A percentile compares a stretch with the other conserved stretches of the same genome.
These are phyloP conservation scores for Periglandula ipomoeae DNA, from an alignment of 2,329 filamentous ascomycete species.

Conservation along the genomic window DNA sequence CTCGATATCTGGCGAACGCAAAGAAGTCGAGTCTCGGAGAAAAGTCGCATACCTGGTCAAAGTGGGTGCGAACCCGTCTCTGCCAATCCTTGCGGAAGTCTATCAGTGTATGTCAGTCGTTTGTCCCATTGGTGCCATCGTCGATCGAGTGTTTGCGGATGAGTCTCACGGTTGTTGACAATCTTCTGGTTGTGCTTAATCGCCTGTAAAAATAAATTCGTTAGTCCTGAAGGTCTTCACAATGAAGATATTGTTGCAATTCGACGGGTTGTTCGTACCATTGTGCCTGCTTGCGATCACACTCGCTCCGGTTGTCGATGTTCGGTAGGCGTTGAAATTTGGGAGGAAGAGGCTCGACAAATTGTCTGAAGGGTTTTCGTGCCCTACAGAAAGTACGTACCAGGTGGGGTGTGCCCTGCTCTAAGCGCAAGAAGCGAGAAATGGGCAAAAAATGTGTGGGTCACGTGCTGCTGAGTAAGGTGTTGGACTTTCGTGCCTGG, in stretches of 20 bases:
- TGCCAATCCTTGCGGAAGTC: slow-evolving; percentile 99
- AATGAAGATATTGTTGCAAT: slow-evolving; percentile 12
- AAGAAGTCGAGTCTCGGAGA: background rate
- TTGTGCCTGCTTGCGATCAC: slow-evolving; percentile 47
- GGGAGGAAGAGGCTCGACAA: slow-evolving; percentile 29
- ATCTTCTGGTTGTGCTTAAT: slow-evolving; percentile 99
- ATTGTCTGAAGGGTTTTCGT: slow-evolving; percentile 33
- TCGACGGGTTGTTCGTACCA: slow-evolving; percentile 31
- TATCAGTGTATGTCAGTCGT: slow-evolving; percentile 36
- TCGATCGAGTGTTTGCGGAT: slow-evolving; percentile 12
- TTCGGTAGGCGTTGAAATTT: slow-evolving; percentile 30
- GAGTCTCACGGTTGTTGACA: slow-evolving; percentile 77
- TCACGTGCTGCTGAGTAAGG: slow-evolving; percentile 19
- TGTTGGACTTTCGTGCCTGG: slow-evolving; percentile 10
- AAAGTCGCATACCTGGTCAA: slow-evolving; percentile 79
- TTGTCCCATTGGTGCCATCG: slow-evolving; percentile 15
- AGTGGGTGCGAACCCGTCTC: slow-evolving; percentile 96
- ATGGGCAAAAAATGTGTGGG: slow-evolving; percentile 8
- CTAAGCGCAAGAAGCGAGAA: slow-evolving; percentile 8
- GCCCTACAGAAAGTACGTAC: slow-evolving; percentile 29
- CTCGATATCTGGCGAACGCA: background rate
- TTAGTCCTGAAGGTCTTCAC: slow-evolving; percentile 22
- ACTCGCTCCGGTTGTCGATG: slow-evolving; percentile 33
- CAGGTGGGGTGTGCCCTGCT: slow-evolving; percentile 21
- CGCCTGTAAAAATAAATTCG: slow-evolving; percentile 47